A percentile compares a stretch with the other conserved stretches of the same genome.
These are phyloP conservation scores for Betula pendula DNA, from an alignment of 306 rosid species.

Conservation along the genomic window DNA sequence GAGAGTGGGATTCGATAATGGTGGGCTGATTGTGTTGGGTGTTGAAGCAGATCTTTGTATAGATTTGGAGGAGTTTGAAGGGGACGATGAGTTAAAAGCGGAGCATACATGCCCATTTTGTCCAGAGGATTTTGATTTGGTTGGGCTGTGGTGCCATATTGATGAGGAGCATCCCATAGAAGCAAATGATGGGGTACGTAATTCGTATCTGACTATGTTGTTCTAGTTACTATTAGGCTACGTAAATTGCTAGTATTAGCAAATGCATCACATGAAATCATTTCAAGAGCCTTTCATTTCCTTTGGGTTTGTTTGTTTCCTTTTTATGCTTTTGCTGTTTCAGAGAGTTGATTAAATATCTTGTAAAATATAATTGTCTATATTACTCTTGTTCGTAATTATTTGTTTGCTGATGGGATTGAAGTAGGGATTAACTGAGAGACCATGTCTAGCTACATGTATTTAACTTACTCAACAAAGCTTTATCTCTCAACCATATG, in stretches of 20 bases:
- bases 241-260: neutral
- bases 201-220: neutral
- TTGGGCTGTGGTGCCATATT: conserved; percentile 62
- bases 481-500: neutral
- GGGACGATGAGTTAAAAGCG: conserved; percentile 49
- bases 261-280: neutral
- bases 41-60: conserved; percentile 48
- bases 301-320: neutral
- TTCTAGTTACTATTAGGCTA: neutral
- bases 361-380: neutral
- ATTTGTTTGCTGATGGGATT: neutral
- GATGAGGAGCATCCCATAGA: conserved; percentile 63
- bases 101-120: conserved; percentile 70
- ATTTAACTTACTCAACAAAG: neutral
- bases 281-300: neutral
- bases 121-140: conserved; percentile 60
- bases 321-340: neutral
- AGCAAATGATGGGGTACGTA: conserved; percentile 56
- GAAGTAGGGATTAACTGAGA: neutral
- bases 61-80: conserved; percentile 64
- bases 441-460: neutral
- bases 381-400: neutral
- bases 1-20: conserved; percentile 11
- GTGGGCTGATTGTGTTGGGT: conserved; percentile 6
- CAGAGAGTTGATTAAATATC: neutral